Percentiles rank a stretch among this genome's conserved stretches.
Conservation (phyloP, 768 basidiomycete genomes). For the Scleroderma bovista region DNA sequence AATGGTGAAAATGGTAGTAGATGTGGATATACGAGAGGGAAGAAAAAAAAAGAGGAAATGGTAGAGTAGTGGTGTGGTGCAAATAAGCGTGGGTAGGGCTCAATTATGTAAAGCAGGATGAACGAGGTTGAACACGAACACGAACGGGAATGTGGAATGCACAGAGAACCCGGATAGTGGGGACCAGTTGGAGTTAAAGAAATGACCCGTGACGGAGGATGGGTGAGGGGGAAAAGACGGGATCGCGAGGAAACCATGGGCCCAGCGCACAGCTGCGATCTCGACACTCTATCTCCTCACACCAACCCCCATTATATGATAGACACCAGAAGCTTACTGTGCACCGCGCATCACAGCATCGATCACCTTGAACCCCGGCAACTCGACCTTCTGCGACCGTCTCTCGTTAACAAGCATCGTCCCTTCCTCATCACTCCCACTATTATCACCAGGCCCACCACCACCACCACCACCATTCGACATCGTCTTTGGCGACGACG, state of each 20-base stretch:
- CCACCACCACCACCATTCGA: not conserved
- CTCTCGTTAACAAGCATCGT: conserved; percentile 11
- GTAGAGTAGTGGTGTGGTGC: not conserved
- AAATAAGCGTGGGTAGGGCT: no score
- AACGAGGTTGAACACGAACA: no score
- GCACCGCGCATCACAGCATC: conserved; percentile 41
- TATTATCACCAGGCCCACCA: conserved; percentile 7
- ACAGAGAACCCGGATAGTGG: no score
- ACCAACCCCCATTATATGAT: no score
- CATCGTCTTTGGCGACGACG: conserved; percentile 13
- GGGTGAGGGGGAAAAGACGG: not conserved
- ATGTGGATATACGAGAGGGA: not conserved
- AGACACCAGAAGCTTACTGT: conserved; percentile 10
- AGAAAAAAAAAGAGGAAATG: not conserved
- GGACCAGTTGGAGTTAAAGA: no score
- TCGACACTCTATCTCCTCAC: no score
- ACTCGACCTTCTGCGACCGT: conserved; percentile 36
- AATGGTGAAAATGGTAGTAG: not conserved
- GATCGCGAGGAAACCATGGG: not conserved
- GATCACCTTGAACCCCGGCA: conserved; percentile 61
- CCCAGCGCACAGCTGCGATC: not conserved
- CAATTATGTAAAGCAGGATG: no score
- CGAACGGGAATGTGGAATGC: no score
- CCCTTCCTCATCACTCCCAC: conserved; percentile 17
- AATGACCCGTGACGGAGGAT: no score